phyloP scores from a whole-genome alignment of 2,329 filamentous ascomycete species.

The Xylariaceae sp. region DNA sequence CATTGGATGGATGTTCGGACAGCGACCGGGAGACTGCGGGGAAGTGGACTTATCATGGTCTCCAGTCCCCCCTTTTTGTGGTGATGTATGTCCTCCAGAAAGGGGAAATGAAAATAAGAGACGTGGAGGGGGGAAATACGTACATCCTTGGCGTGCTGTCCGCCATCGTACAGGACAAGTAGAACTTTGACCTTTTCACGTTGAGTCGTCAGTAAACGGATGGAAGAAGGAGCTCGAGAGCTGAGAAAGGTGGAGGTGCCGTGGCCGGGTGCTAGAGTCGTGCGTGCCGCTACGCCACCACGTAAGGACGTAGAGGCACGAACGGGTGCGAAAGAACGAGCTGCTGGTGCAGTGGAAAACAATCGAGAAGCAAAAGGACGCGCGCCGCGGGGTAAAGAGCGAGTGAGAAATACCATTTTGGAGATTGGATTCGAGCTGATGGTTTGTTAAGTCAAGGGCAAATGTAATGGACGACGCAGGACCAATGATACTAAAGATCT shows the following conservation, averaged over 20 bases:
- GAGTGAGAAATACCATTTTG: slow-evolving; percentile 55
- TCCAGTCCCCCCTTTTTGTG: no score
- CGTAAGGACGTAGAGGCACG: slow-evolving; percentile 21
- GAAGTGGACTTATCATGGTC: neutral
- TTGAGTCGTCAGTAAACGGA: slow-evolving; percentile 53
- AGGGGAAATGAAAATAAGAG: neutral
- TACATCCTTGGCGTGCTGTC: slow-evolving; percentile 83
- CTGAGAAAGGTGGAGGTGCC: slow-evolving; percentile 30
- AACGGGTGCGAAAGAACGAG: slow-evolving; percentile 26
- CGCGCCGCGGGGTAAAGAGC: slow-evolving; percentile 46
- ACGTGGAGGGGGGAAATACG: slow-evolving; percentile 2
- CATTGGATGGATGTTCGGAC: slow-evolving; percentile 12
- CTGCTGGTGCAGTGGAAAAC: slow-evolving; percentile 23
- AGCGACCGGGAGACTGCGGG: slow-evolving; percentile 4
- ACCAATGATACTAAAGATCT: no score
- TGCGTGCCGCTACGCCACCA: slow-evolving; percentile 24
- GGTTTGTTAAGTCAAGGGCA: no score
- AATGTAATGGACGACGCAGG: no score
- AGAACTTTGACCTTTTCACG: slow-evolving; percentile 85
- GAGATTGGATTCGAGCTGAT: slow-evolving; percentile 10
- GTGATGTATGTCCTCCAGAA: no score
- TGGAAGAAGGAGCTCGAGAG: slow-evolving; percentile 47
- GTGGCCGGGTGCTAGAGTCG: slow-evolving; percentile 19
- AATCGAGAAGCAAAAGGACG: slow-evolving; percentile 25
- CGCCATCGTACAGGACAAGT: slow-evolving; percentile 88